Evolutionary conservation across 2,329 filamentous ascomycete genomes (phyloP).

Genomic region (Aspergillus fumigatus): DNA sequence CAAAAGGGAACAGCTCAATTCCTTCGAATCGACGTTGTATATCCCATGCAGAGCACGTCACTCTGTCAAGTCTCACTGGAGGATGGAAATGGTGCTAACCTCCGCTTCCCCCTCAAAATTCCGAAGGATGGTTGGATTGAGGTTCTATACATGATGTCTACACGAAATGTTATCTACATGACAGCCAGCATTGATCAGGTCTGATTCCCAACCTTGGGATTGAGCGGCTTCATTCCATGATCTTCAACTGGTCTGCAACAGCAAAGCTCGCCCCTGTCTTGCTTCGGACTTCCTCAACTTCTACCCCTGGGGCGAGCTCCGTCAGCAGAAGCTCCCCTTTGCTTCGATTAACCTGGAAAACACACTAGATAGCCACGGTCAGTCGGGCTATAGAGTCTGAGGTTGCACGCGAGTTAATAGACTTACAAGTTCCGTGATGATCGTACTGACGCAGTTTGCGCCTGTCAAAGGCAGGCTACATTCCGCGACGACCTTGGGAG

Average conservation of each 20-base stretch:
- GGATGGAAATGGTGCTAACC: neutral
- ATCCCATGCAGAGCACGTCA: neutral
- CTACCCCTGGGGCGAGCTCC: conserved; percentile 65
- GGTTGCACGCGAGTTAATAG: neutral
- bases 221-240: conserved; percentile 38
- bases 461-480: conserved; percentile 64
- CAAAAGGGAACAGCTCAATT: neutral
- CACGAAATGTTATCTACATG: too few relatives aligned
- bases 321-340: conserved; percentile 50
- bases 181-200: too few relatives aligned
- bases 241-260: conserved; percentile 55
- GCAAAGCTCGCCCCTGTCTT: conserved; percentile 68
- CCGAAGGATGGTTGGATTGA: neutral
- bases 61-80: neutral
- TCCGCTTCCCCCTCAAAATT: neutral
- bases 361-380: conserved; percentile 51
- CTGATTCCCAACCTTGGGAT: neutral
- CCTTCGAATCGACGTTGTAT: neutral
- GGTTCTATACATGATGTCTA: neutral
- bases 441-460: conserved; percentile 63
- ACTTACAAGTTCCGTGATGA: conserved; percentile 68
- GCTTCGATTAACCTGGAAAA: conserved; percentile 68
- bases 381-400: neutral
- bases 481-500: conserved; percentile 61
- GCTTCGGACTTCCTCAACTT: conserved; percentile 61